Conservation (phyloP, 768 basidiomycete species). For the Boletus edulis region DNA sequence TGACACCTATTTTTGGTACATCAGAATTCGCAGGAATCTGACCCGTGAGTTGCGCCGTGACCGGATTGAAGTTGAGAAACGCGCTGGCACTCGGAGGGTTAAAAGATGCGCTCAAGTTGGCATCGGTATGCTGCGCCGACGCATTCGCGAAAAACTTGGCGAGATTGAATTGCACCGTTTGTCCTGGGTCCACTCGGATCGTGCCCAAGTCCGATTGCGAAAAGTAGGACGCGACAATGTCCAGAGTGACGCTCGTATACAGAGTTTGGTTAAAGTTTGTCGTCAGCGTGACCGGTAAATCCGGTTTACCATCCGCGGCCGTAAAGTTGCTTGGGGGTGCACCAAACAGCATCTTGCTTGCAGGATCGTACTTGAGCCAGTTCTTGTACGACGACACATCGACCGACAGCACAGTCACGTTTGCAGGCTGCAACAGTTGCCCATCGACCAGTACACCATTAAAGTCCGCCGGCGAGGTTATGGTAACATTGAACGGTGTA, state of each 20-base stretch:
- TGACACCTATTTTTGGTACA: conserved; percentile 43
- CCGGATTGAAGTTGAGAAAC: conserved; percentile 54
- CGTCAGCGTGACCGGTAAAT: conserved; percentile 59
- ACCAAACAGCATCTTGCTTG: conserved; percentile 60
- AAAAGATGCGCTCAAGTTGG: conserved; percentile 53
- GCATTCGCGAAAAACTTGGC: conserved; percentile 53
- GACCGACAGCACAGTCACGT: conserved; percentile 56
- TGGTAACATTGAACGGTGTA: conserved; percentile 48
- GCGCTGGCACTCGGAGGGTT: conserved; percentile 47
- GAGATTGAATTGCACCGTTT: conserved; percentile 53
- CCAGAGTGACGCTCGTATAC: conserved; percentile 60
- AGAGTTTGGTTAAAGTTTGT: conserved; percentile 69
- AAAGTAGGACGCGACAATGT: conserved; percentile 75
- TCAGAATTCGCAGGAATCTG: conserved; percentile 48
- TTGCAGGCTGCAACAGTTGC: conserved; percentile 49
- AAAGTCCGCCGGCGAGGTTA: conserved; percentile 57
- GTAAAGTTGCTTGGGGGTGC: conserved; percentile 48
- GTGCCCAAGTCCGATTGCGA: conserved; percentile 52
- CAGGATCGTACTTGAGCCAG: conserved; percentile 63
- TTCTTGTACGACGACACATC: conserved; percentile 52
- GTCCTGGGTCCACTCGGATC: conserved; percentile 50
- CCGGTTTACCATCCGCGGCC: conserved; percentile 32
- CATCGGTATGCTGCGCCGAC: conserved; percentile 39
- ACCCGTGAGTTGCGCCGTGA: conserved; percentile 49
- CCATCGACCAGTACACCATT: conserved; percentile 64